Conservation (phyloP, 2,329 filamentous ascomycete genomes). For the Penicillium decumbens region DNA sequence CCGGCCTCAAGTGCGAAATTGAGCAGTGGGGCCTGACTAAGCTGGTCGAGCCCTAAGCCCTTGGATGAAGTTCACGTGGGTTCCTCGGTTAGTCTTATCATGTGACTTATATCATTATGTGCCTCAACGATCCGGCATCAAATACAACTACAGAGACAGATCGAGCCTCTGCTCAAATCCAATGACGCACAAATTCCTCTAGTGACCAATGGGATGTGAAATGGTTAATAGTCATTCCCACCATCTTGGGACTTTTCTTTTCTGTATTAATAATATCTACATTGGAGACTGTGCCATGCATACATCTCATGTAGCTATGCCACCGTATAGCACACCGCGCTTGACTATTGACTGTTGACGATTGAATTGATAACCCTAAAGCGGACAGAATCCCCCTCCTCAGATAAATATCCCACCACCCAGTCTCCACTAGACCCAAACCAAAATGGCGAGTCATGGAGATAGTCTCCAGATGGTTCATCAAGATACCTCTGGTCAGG, state of each 20-base stretch:
- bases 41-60: conserved; percentile 24
- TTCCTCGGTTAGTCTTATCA: not conserved
- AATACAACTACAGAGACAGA: not conserved
- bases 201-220: not conserved
- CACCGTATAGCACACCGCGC: not conserved
- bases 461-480: not conserved
- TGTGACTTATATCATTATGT: conserved; percentile 1
- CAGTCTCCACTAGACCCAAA: conserved; percentile 35
- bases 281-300: not conserved
- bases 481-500: conserved; percentile 3
- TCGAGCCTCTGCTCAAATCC: not conserved
- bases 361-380: conserved; percentile 31
- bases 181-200: not conserved
- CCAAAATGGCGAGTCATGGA: conserved; percentile 30
- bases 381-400: conserved; percentile 16
- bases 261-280: not conserved
- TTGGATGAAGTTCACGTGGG: conserved; percentile 15
- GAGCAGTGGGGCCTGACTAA: conserved; percentile 26
- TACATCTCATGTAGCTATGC: not conserved
- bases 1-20: conserved; percentile 24
- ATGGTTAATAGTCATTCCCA: not conserved
- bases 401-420: conserved; percentile 31
- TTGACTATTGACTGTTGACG: conserved; percentile 6
- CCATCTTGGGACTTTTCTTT: not conserved
- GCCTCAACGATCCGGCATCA: not conserved